These are phyloP conservation scores for Leccinum broughii DNA, from an alignment of 768 basidiomycete genomes.

Conservation along the genomic window DNA sequence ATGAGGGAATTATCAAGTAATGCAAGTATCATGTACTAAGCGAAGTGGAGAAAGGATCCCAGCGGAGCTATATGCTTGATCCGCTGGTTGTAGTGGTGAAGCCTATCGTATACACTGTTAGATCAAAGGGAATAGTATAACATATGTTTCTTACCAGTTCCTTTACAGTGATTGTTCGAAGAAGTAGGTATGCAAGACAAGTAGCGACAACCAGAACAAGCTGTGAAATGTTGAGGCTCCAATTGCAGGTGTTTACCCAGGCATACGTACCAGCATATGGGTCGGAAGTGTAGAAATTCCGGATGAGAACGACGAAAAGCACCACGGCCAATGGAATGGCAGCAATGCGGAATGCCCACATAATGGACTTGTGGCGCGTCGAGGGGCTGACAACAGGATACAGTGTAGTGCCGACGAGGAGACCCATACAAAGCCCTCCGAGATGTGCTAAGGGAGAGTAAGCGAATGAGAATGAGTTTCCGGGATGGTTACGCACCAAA, in stretches of 20 bases:
- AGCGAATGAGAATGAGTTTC: neutral
- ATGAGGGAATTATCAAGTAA: neutral
- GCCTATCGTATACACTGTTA: constrained; percentile 19
- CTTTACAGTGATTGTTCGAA: constrained; percentile 66
- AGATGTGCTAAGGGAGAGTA: constrained; percentile 66
- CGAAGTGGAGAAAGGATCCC: neutral
- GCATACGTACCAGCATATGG: constrained; percentile 70
- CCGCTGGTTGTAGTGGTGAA: constrained; percentile 33
- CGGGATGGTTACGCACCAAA: constrained; percentile 53
- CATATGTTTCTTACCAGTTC: constrained; percentile 35
- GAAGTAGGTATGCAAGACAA: constrained; percentile 85
- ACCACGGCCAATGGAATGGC: constrained; percentile 77
- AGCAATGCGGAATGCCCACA: constrained; percentile 70
- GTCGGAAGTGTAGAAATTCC: constrained; percentile 90
- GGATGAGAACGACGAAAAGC: constrained; percentile 76
- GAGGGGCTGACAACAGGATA: constrained; percentile 89
- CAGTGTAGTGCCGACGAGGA: constrained; percentile 79
- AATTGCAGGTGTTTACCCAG: neutral
- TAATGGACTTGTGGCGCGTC: constrained; percentile 66
- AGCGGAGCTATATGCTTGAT: constrained; percentile 25
- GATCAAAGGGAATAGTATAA: neutral
- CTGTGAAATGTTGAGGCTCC: constrained; percentile 37
- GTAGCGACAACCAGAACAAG: constrained; percentile 86
- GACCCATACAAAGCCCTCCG: constrained; percentile 82
- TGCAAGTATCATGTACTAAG: constrained; percentile 5